Conservation (phyloP, 78 protist species). For the Capsaspora owczarzaki region DNA sequence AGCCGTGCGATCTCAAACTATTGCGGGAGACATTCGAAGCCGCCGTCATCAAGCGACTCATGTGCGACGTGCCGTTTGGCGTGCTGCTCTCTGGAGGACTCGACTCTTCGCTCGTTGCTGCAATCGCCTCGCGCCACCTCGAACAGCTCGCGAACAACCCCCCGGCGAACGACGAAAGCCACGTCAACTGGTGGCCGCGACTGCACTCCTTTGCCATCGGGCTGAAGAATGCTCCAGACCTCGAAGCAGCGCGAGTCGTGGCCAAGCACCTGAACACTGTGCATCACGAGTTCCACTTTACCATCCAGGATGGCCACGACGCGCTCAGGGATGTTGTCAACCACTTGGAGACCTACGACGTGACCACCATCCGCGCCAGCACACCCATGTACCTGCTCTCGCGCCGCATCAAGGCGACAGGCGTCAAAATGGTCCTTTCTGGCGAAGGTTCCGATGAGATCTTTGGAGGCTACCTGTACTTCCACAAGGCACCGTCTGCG, state of each 20-base stretch:
- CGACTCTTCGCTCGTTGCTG: constrained; percentile 75
- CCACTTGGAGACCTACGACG: constrained; percentile 81
- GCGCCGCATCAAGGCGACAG: constrained; percentile 70
- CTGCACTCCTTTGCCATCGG: constrained; percentile 78
- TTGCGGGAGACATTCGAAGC: constrained; percentile 51
- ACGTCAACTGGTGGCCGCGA: constrained; percentile 50
- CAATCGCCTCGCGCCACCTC: constrained; percentile 53
- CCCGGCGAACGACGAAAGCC: background rate
- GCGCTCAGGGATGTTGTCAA: constrained; percentile 69
- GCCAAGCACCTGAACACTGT: constrained; percentile 62
- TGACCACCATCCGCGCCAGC: constrained; percentile 76
- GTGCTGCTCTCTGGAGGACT: constrained; percentile 84
- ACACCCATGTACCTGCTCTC: constrained; percentile 81
- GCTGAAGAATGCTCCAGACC: constrained; percentile 66
- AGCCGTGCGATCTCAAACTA: background rate
- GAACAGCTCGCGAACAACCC: background rate
- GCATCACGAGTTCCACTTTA: constrained; percentile 62
- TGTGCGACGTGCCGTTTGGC: constrained; percentile 82
- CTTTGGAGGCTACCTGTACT: constrained; percentile 75
- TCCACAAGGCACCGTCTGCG: constrained; percentile 74
- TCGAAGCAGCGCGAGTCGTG: constrained; percentile 67
- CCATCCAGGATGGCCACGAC: constrained; percentile 58
- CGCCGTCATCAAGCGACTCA: constrained; percentile 60
- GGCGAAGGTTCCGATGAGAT: constrained; percentile 87
- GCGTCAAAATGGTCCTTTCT: constrained; percentile 78